phyloP scores from a whole-genome alignment of 257 asterid species.

The Solanum chmielewskii region DNA sequence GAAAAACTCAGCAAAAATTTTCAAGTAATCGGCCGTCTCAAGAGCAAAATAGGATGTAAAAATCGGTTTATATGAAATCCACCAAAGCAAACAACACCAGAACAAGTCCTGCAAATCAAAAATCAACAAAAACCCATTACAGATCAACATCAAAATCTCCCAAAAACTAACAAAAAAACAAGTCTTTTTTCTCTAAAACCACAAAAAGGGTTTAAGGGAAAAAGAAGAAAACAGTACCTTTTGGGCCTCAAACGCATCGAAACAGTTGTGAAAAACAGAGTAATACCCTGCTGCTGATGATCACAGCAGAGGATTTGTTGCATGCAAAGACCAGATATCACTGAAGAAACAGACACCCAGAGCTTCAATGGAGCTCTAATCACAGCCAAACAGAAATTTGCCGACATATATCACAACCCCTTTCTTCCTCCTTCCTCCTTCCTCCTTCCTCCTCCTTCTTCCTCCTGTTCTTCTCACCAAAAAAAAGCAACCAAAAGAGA shows the following conservation, averaged over 20 bases:
- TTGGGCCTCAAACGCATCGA: slow-evolving; percentile 99
- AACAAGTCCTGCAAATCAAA: slow-evolving; percentile 70
- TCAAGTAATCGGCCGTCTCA: slow-evolving; percentile 38
- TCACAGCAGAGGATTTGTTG: slow-evolving; percentile 52
- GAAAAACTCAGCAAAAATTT: neutral
- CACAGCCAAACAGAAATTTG: slow-evolving; percentile 50
- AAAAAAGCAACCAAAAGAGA: neutral
- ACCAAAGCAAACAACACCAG: slow-evolving; percentile 89
- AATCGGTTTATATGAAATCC: slow-evolving; percentile 81
- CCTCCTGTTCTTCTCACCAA: neutral
- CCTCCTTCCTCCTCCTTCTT: neutral
- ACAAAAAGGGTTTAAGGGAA: neutral
- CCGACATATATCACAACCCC: slow-evolving; percentile 69
- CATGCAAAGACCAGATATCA: slow-evolving; percentile 22
- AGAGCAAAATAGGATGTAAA: slow-evolving; percentile 51
- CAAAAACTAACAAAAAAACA: neutral
- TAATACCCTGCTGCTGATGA: slow-evolving; percentile 47
- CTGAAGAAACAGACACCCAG: slow-evolving; percentile 6
- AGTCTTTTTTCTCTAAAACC: neutral
- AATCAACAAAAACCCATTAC: neutral
- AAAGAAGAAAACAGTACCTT: slow-evolving; percentile 30
- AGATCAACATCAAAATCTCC: slow-evolving; percentile 27
- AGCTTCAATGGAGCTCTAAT: slow-evolving; percentile 49
- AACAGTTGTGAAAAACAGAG: slow-evolving; percentile 7
- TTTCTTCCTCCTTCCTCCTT: slow-evolving; percentile 3